Base-by-base conservation (phyloP, 2,329 filamentous ascomycete genomes). In the Diaporthe aspalathi region DNA sequence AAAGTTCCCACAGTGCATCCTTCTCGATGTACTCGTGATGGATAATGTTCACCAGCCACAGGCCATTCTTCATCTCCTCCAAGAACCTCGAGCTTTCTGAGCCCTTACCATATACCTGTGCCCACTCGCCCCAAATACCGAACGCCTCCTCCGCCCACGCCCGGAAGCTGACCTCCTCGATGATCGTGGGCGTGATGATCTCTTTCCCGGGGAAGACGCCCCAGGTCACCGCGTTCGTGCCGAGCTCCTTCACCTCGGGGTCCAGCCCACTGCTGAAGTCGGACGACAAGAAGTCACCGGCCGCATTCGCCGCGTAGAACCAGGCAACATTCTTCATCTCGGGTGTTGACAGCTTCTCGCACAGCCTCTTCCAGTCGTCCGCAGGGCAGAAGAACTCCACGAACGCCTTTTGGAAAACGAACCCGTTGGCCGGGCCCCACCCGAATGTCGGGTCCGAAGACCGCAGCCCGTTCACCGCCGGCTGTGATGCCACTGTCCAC, bases 341-440 rank as follows among this genome's bases (percentile, higher is more conserved):
- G 45, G 88, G 82, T 14, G 83, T 83, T 67, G 82, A 79, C 54
- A 98, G 88, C 71, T 89, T 88, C 5, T 86, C 85, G 74, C 89
- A 88, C 40, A 99, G 86, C 1, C 80, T 80, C 20, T 83, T 81
- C 91, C 94, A 98, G 79, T 95, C 93, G 0, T 87, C 81, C 0
- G 86, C 83, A 0, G 95, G 91, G 71, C 97, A 84, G 86, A 99
- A 99, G 83, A 98, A 94, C 81, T 99, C 96, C 66, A 99, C 94
- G 81, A 99, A 99, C 0, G 95, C 93, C 83, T 98, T 99, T 79
- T 99, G 96, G 85, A 98, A 99, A 60, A 98, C 94, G 80, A 97
- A 98, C 22, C 96, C 96, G 77, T 95, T 91, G 63, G 88, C 89
- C 0, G 96, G 96, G 1, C 96, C 96, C 96, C 96, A 99, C 74